phyloP scores from a whole-genome alignment of 164 flowering plant genomes.

The Taxillus chinensis region DNA sequence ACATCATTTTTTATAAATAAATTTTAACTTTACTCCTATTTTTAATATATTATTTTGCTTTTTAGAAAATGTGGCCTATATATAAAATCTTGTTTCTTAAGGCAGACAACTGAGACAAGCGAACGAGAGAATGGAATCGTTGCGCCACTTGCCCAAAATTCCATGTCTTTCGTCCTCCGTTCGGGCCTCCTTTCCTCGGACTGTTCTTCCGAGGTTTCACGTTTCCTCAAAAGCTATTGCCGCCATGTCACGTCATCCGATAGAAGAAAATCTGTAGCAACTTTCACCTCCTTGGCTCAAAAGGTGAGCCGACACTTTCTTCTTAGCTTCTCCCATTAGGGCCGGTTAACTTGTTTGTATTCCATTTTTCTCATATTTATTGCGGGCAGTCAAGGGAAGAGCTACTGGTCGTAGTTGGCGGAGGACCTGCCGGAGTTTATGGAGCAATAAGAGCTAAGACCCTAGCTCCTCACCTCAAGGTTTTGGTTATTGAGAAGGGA shows the following conservation, averaged over 20 bases:
- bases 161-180: slow-evolving; percentile 17
- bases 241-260: slow-evolving; percentile 4
- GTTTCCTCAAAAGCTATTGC: neutral
- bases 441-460: slow-evolving; percentile 78
- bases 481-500: slow-evolving; percentile 79
- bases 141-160: too few relatives aligned
- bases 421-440: slow-evolving; percentile 79
- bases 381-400: slow-evolving; percentile 31
- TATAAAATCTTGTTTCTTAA: too few relatives aligned
- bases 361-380: neutral
- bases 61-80: too few relatives aligned
- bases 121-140: too few relatives aligned
- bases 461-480: slow-evolving; percentile 55
- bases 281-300: slow-evolving; percentile 12
- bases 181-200: slow-evolving; percentile 12
- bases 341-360: neutral
- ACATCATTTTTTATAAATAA: too few relatives aligned
- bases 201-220: slow-evolving; percentile 1
- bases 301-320: slow-evolving; percentile 8
- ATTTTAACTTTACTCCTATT: too few relatives aligned
- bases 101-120: too few relatives aligned
- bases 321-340: neutral
- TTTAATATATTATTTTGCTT: too few relatives aligned
- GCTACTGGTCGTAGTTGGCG: slow-evolving; percentile 69
- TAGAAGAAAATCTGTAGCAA: slow-evolving; percentile 9